These are phyloP conservation scores for Trichoderma gamsii DNA, from an alignment of 495 filamentous ascomycete species.

Conservation along the genomic window DNA sequence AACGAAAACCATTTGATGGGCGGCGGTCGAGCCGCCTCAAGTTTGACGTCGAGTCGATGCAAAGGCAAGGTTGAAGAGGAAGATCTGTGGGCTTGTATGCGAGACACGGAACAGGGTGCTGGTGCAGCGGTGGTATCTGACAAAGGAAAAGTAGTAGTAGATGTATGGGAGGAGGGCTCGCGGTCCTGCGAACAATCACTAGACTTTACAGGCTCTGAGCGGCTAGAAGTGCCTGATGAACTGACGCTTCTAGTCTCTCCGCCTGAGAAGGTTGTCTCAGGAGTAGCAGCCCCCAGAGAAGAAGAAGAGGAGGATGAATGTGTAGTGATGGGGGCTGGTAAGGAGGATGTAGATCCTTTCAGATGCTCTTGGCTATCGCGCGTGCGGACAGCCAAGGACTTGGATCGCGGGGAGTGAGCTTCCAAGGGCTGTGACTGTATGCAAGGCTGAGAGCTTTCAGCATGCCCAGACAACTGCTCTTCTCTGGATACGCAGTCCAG, in stretches of 20 bases:
- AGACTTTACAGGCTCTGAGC: neutral
- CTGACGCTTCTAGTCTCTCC: neutral
- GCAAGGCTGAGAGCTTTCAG: conserved; percentile 12
- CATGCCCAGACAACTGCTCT: neutral
- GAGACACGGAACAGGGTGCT: neutral
- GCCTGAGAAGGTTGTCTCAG: neutral
- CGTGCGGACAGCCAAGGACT: neutral
- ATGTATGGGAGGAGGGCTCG: neutral
- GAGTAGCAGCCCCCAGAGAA: neutral
- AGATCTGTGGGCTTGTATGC: neutral
- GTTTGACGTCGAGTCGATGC: neutral
- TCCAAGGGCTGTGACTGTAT: neutral
- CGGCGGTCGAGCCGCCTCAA: conserved; percentile 16
- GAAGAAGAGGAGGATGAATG: neutral
- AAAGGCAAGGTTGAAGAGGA: neutral
- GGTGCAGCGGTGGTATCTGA: neutral
- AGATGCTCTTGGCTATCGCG: neutral
- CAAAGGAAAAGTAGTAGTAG: neutral
- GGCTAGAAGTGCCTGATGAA: conserved; percentile 2
- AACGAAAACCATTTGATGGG: conserved; percentile 52
- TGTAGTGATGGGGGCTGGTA: neutral
- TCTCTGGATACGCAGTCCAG: neutral
- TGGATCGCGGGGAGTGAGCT: neutral
- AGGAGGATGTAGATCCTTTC: neutral
- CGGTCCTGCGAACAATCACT: neutral